phyloP scores from a whole-genome alignment of 139 green algal species.

The Volvox reticuliferus region DNA sequence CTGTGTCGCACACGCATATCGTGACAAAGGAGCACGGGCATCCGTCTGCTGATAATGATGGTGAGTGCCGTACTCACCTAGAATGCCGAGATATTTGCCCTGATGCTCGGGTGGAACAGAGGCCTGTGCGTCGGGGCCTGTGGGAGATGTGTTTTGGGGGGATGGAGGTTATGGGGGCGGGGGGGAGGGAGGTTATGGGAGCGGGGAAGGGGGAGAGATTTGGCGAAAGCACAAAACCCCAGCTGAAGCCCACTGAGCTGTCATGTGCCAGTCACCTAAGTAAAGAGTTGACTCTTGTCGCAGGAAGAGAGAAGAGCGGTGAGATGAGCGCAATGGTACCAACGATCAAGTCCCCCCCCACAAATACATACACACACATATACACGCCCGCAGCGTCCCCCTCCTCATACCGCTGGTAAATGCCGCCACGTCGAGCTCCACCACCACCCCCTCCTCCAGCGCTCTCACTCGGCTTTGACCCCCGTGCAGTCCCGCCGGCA shows the following conservation, averaged over 20 bases:
- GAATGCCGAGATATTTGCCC: constrained; percentile 77
- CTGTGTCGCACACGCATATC: no score
- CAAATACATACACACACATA: no score
- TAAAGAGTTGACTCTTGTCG: no score
- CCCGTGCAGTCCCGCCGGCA: neutral
- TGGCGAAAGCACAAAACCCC: neutral
- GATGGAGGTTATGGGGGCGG: neutral
- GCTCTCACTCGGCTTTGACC: constrained; percentile 10
- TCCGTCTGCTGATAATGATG: no score
- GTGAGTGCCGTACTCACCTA: constrained; percentile 48
- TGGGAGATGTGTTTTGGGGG: neutral
- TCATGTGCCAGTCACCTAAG: no score
- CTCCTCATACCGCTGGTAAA: constrained; percentile 56
- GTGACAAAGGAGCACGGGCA: no score
- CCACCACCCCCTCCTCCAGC: constrained; percentile 64
- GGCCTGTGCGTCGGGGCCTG: constrained; percentile 56
- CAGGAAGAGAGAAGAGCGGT: no score
- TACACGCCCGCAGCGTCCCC: neutral
- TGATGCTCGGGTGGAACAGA: constrained; percentile 56
- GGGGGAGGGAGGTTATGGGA: neutral
- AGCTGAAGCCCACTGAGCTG: no score
- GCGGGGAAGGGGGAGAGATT: neutral
- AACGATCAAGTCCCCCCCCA: no score
- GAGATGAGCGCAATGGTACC: no score
- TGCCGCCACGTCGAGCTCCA: constrained; percentile 76